These are phyloP conservation scores for Ustilago nuda DNA, from an alignment of 1,284 basidiomycete genomes.

Conservation along the genomic window DNA sequence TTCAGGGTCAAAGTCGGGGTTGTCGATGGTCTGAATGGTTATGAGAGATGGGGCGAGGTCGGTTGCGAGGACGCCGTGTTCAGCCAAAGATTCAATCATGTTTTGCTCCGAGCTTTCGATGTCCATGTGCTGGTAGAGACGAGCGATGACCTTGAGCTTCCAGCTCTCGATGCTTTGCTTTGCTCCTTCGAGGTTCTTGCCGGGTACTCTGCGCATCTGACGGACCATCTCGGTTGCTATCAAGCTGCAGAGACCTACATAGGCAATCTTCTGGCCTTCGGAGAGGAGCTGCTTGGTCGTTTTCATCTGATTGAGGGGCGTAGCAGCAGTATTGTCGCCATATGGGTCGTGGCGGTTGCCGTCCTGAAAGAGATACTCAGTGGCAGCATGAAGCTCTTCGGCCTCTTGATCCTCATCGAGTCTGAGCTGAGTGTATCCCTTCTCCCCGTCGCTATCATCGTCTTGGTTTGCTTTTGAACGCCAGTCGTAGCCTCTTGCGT, in stretches of 20 bases:
- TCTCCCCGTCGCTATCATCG: constrained; percentile 48
- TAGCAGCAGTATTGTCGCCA: constrained; percentile 52
- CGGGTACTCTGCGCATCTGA: constrained; percentile 51
- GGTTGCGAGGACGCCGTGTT: constrained; percentile 65
- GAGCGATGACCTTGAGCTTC: constrained; percentile 65
- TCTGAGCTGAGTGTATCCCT: constrained; percentile 66
- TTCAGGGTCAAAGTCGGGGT: constrained; percentile 66
- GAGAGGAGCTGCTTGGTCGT: constrained; percentile 67
- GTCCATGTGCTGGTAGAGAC: constrained; percentile 68
- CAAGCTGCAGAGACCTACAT: constrained; percentile 67
- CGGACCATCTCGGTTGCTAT: constrained; percentile 60
- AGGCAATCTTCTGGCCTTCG: constrained; percentile 68
- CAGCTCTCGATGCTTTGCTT: constrained; percentile 61
- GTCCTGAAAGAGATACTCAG: constrained; percentile 66
- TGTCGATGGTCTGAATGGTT: constrained; percentile 65
- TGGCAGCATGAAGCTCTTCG: constrained; percentile 64
- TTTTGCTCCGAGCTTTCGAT: constrained; percentile 64
- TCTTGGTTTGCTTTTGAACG: constrained; percentile 53
- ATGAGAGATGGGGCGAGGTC: constrained; percentile 66
- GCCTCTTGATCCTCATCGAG: constrained; percentile 68
- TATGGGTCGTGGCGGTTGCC: constrained; percentile 51
- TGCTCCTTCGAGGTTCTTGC: constrained; percentile 49
- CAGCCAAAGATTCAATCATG: constrained; percentile 68
- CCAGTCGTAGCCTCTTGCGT: constrained; percentile 68
- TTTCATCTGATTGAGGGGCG: constrained; percentile 67